Evolutionary conservation across 768 basidiomycete genomes (phyloP), one percentile per base, ranked within the genome.

Genomic region (Collybiopsis luxurians): DNA sequence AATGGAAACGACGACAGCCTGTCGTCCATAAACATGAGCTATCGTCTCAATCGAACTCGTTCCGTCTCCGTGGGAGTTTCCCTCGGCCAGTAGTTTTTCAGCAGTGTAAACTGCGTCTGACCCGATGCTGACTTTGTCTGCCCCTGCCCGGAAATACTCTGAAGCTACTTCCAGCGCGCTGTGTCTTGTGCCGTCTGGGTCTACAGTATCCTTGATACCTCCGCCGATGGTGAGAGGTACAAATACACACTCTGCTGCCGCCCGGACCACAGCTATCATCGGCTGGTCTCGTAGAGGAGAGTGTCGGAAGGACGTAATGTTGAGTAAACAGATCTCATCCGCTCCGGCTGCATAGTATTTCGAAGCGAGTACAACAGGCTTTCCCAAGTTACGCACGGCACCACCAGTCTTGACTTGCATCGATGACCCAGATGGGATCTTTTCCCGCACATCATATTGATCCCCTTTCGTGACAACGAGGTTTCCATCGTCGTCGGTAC

Each of bases 401-500:
- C 91, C 90, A 6, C 84, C 87, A 1, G 82, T 72, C 24, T 73
- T 73, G 58, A 80, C 71, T 17, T 59, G 38, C 74, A 56, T 54
- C 65, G 52, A 23, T 21, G 66, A 50, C 42, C 56, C 66, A 10
- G 65, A n/a, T 45, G 49, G 63, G 45, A 57, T 68, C 65, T 88
- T 93, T 72, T 98, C 95, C 53, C 95, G 91, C 17, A 98, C 95
- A 69, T 98, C 94, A 74, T 99, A 99, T 70, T 97, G 97, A 71
- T 99, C 97, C 56, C 97, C 97, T 75, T 99, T 99, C 42, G 97
- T 99, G 1, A 99, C 97, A 57, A 99, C 95, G 53, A 99, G 85
- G 70, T 99, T 97, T 27, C 97, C 97, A 13, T 86, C 70, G 69
- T 99, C 97, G 71, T 98, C 98, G 19, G 95, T 85, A 44, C 97